Evolutionary conservation across 345 rosid species (phyloP).

Genomic region (Jatropha curcas): DNA sequence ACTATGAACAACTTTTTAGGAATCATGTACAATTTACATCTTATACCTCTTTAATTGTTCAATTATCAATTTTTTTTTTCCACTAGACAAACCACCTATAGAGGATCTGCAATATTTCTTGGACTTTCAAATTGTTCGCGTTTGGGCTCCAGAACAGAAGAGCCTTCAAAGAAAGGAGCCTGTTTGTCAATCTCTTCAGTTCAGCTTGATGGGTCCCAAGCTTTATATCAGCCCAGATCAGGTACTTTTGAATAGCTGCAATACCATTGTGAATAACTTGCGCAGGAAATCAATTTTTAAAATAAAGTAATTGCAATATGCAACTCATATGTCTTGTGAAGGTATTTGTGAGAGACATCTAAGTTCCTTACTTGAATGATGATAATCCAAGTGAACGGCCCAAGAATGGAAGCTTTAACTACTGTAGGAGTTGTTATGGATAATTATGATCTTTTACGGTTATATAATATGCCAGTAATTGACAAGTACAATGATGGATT

Average conservation of each 20-base stretch:
- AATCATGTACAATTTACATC: neutral
- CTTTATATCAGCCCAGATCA: conserved; percentile 90
- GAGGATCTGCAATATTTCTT: conserved; percentile 96
- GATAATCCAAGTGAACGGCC: neutral
- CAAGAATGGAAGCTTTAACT: neutral
- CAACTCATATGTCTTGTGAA: neutral
- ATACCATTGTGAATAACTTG: neutral
- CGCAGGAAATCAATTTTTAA: neutral
- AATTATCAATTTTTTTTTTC: neutral
- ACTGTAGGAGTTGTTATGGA: too few species aligned
- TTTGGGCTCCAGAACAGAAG: conserved; percentile 95
- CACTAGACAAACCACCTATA: conserved; percentile 88
- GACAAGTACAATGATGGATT: neutral
- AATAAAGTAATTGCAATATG: neutral
- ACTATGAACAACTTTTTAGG: neutral
- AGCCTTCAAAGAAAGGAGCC: conserved; percentile 91
- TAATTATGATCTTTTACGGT: too few species aligned
- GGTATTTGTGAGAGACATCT: neutral
- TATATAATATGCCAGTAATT: neutral
- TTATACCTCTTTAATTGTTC: conserved; percentile 3
- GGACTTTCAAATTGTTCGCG: conserved; percentile 82
- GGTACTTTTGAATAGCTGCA: conserved; percentile 39
- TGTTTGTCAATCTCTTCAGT: conserved; percentile 83
- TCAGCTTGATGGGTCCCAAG: conserved; percentile 99
- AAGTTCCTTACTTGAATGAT: neutral